These are phyloP conservation scores for Claviceps fusiformis DNA, from an alignment of 2,329 filamentous ascomycete genomes.

Conservation along the genomic window DNA sequence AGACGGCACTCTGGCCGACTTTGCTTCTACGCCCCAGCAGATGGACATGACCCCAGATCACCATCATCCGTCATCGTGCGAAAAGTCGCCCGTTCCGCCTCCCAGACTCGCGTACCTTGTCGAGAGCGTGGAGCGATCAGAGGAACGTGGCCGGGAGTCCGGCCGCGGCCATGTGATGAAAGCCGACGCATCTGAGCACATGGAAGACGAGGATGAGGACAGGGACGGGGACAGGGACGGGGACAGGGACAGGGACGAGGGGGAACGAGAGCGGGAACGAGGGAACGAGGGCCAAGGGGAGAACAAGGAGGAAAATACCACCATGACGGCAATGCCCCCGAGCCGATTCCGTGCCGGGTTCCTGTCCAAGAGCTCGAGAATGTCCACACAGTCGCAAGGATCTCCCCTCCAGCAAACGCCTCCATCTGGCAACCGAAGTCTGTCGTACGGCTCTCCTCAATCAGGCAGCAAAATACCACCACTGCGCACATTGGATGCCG, in stretches of 20 bases:
- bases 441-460: conserved; percentile 32
- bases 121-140: conserved; percentile 8
- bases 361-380: conserved; percentile 43
- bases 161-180: conserved; percentile 37
- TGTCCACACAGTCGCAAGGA: conserved; percentile 31
- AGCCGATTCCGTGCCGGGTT: conserved; percentile 84
- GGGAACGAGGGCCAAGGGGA: too few species aligned
- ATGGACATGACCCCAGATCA: conserved; percentile 37
- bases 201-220: conserved; percentile 10
- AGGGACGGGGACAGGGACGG: conserved; percentile 6
- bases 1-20: conserved; percentile 75
- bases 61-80: conserved; percentile 7
- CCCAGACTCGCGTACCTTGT: conserved; percentile 9
- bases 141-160: conserved; percentile 35
- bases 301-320: conserved; percentile 16
- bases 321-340: conserved; percentile 20
- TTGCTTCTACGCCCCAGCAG: conserved; percentile 77
- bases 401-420: conserved; percentile 48
- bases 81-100: conserved; percentile 21
- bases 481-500: conserved; percentile 35
- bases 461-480: conserved; percentile 27
- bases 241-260: background rate
- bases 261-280: too few species aligned
- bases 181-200: conserved; percentile 25
- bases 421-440: conserved; percentile 41